Conservation (phyloP, 805 yeast genomes). For the Dipodascus albidus region DNA sequence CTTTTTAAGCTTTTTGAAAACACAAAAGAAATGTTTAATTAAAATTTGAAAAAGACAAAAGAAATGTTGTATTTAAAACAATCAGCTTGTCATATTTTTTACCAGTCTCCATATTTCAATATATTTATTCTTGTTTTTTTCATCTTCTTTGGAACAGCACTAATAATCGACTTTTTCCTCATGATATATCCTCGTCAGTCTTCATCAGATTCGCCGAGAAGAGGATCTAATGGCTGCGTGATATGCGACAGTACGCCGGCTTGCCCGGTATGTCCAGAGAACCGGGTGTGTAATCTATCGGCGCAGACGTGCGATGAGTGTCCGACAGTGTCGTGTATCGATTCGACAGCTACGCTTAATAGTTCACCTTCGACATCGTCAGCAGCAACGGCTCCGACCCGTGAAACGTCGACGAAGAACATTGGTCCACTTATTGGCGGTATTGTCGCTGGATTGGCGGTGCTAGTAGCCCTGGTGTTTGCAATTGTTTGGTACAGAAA, state of each 20-base stretch:
- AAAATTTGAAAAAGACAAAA: not conserved
- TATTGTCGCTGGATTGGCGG: not conserved
- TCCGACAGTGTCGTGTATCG: slow-evolving; percentile 1
- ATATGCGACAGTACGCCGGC: not conserved
- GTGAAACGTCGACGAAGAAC: not conserved
- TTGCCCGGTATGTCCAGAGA: slow-evolving; percentile 1
- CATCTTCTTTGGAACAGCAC: not conserved
- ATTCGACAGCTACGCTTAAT: not conserved
- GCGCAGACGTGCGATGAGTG: slow-evolving; percentile 2
- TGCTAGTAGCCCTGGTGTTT: not conserved
- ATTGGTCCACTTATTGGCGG: not conserved
- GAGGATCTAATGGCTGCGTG: slow-evolving; percentile 2
- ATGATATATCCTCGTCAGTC: not conserved
- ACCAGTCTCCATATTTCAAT: not conserved
- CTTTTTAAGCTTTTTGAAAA: not conserved
- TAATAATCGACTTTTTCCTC: too few relatives aligned
- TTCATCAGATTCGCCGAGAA: not conserved
- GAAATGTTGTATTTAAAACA: not conserved
- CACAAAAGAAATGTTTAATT: not conserved
- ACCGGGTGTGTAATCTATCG: not conserved
- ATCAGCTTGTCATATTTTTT: not conserved
- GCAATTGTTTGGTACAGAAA: not conserved
- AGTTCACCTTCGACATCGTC: not conserved
- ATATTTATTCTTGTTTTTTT: not conserved
- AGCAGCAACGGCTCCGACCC: not conserved